phyloP scores from a whole-genome alignment of 441 rosid species.

The Dalechampia spathulata region DNA sequence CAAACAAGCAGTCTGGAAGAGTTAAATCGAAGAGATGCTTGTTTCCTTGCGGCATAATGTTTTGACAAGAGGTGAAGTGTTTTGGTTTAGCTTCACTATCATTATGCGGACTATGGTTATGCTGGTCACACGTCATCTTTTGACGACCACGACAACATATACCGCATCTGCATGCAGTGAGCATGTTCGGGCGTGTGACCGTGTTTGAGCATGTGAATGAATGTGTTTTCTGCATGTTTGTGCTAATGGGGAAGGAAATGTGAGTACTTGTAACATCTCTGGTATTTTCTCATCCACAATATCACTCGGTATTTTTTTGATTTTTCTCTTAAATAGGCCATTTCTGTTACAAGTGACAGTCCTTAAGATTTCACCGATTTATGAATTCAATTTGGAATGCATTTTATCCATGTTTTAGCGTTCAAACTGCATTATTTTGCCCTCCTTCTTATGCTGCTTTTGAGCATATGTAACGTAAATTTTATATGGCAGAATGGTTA shows the following conservation, averaged over 20 bases:
- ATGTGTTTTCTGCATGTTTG: neutral
- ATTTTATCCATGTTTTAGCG: too few relatives aligned
- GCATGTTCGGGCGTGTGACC: neutral
- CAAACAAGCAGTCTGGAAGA: conserved; percentile 17
- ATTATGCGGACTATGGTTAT: neutral
- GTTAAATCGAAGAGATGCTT: neutral
- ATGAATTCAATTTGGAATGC: too few relatives aligned
- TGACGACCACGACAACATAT: neutral
- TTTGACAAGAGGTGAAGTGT: neutral
- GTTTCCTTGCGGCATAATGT: too few relatives aligned
- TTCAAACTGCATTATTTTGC: too few relatives aligned
- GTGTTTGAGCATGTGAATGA: neutral
- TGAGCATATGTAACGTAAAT: too few relatives aligned
- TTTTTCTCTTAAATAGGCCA: too few relatives aligned
- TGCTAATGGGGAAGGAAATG: neutral
- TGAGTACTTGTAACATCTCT: neutral
- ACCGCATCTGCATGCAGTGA: neutral
- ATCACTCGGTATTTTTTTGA: neutral
- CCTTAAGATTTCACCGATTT: too few relatives aligned
- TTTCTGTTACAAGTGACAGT: too few relatives aligned
- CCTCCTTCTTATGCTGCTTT: too few relatives aligned
- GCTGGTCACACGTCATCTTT: too few relatives aligned
- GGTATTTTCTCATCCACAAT: neutral
- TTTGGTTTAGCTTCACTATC: neutral
- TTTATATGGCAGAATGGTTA: too few relatives aligned